Evolutionary conservation across 116 monocot genomes (phyloP), one percentile per base, ranked within the genome.

Genomic region (Trichopus zeylanicus): DNA sequence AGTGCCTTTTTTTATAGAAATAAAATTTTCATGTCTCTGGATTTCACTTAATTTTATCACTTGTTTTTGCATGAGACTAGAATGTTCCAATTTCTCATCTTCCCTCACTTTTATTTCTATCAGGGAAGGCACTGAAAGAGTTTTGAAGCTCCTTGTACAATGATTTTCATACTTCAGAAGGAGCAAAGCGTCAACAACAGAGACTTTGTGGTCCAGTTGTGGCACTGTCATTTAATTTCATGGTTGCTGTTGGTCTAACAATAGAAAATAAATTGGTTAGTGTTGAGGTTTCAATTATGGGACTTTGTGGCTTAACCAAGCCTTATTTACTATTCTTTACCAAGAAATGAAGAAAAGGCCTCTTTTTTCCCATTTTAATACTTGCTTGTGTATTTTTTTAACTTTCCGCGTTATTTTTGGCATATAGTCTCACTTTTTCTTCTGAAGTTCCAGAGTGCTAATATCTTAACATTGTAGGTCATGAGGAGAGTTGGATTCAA

Each of bases 401-500:
- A 29, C 55, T 16, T 16, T 42, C 42, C n/a, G 3, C n/a, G 13
- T 42, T 13, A 16, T 42, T 42, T 15, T 1, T 10, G 2, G 2
- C 39, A 7, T 39, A n/a, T n/a, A n/a, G n/a, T 39, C 16, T 39
- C 39, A 39, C 16, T 39, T 13, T 39, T 7, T 39, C 15, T 39
- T 13, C 12, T 39, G 39, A 39, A 39, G 16, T 2, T 39, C 16
- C 42, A 42, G n/a, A 42, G n/a, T 15, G 1, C 13, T 1, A 42
- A 42, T 42, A 26, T 34, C 7, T 21, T 33, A 33, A 11, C 20
- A 31, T 65, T 52, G 24, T 47, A 93, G 93, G 93, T 94, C 23
- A 88, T 94, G 94, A 89, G 83, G 5, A 80, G 61, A 29, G 73
- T 94, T 70, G 94, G 94, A 18, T 94, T 94, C 86, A 89, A 89